These are phyloP conservation scores for Hura crepitans DNA, from an alignment of 441 rosid genomes.

Conservation along the genomic window DNA sequence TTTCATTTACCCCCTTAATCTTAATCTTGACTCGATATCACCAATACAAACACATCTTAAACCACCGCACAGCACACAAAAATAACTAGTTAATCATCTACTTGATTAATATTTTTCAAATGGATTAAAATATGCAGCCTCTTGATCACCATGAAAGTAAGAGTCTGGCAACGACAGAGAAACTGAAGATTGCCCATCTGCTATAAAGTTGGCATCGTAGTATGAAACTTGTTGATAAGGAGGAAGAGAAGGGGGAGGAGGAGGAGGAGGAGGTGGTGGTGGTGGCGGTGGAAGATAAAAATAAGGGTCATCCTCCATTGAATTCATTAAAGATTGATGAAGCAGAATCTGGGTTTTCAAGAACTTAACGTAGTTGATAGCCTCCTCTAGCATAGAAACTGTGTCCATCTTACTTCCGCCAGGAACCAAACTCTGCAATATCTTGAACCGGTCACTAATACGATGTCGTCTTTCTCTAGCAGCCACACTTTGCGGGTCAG, in stretches of 20 bases:
- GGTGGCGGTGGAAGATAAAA: neutral
- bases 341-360: slow-evolving; percentile 68
- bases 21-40: too few relatives aligned
- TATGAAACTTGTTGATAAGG: slow-evolving; percentile 14
- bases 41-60: neutral
- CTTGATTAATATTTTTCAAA: neutral
- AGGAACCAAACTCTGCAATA: slow-evolving; percentile 73
- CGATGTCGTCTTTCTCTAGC: slow-evolving; percentile 82
- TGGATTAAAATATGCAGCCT: slow-evolving; percentile 10
- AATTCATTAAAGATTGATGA: slow-evolving; percentile 47
- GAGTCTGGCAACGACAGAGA: slow-evolving; percentile 22
- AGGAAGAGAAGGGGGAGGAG: neutral
- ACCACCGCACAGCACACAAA: neutral
- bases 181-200: slow-evolving; percentile 12
- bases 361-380: slow-evolving; percentile 82
- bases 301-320: slow-evolving; percentile 21
- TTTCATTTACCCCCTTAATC: too few relatives aligned
- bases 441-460: slow-evolving; percentile 79
- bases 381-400: slow-evolving; percentile 79
- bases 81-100: neutral
- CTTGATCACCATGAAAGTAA: slow-evolving; percentile 26
- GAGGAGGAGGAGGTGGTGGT: too few relatives aligned
- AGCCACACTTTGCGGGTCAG: slow-evolving; percentile 84
- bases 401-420: slow-evolving; percentile 88
- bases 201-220: slow-evolving; percentile 16